A percentile compares a stretch with the other conserved stretches of the same genome.
Evolutionary conservation across 169 alveolate genomes (phyloP).

Genomic region (Eimeria brunetti): DNA sequence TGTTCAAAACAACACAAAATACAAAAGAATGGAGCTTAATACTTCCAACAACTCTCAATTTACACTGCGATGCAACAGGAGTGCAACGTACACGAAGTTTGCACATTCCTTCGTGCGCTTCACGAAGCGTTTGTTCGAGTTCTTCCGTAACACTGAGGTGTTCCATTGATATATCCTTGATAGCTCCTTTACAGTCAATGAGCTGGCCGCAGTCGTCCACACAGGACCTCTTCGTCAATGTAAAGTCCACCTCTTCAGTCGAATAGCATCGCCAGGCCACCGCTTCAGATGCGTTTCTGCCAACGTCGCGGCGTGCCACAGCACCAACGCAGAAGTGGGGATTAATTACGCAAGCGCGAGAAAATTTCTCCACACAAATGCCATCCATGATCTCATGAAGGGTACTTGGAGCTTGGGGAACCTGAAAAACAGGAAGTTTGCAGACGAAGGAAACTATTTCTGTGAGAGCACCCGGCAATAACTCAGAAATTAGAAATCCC

Average conservation of each 20-base stretch:
- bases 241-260: neutral
- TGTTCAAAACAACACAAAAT: neutral
- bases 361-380: neutral
- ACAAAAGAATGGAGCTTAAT: neutral
- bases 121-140: neutral
- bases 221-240: neutral
- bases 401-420: constrained; percentile 5
- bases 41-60: too few species aligned
- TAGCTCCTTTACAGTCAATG: constrained; percentile 1
- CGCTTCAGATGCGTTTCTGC: neutral
- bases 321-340: constrained; percentile 43
- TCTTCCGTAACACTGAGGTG: neutral
- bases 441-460: neutral
- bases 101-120: neutral
- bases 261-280: constrained; percentile 62
- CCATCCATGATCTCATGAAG: neutral
- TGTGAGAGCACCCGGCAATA: neutral
- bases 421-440: neutral
- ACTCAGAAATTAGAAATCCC: neutral
- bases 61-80: neutral
- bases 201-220: constrained; percentile 31
- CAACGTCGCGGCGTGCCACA: constrained; percentile 29
- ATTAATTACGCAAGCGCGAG: neutral
- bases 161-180: neutral
- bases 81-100: constrained; percentile 4